Evolutionary conservation across 768 basidiomycete genomes (phyloP), one percentile per base, ranked within the genome.

Genomic region (Podaxis pistillaris): DNA sequence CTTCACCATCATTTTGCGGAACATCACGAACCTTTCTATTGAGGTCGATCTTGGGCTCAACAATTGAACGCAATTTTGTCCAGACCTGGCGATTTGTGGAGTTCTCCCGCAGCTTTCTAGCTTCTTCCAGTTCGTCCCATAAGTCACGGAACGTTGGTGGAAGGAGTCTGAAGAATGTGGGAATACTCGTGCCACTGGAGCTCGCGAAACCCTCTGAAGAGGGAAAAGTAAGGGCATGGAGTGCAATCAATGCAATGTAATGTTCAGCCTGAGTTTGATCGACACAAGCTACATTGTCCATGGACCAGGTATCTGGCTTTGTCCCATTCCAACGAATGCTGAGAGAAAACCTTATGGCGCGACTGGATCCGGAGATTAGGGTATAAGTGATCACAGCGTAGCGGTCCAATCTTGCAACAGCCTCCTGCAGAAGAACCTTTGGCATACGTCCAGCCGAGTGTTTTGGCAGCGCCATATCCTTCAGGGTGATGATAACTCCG

Each of bases 101-200:
- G 63, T 93, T 87, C 60, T 90, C 87, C 36, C 77, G 77, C 5
- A 68, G 63, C 67, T 88, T 91, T 67, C 91, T 81, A 28, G 78
- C 75, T 3, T 67, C 71, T 68, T 95, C 94, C 15, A 98, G 76
- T 72, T 96, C 93, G 59, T 93, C 90, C 96, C 96, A 99, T 17
- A 99, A 77, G 72, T 94, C 91, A 64, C 94, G 84, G 74, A 89
- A 96, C 17, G 84, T 82, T 2, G 88, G 79, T 8, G 96, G 94
- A n/a, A 98, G 79, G 8, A 86, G 73, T 66, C 93, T 81, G 73
- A 92, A 91, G 66, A 88, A 91, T 0, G 91, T 88, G 51, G 78
- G 78, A 49, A 74, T 81, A 30, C 80, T 77, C 51, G 81, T 75
- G 41, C 79, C 78, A 11, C 74, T 72, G 36, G 81, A 72, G 2